A percentile compares a stretch with the other conserved stretches of the same genome.
These are phyloP conservation scores for Blastobotrys proliferans DNA, from an alignment of 1,139 yeast species.

Conservation along the genomic window DNA sequence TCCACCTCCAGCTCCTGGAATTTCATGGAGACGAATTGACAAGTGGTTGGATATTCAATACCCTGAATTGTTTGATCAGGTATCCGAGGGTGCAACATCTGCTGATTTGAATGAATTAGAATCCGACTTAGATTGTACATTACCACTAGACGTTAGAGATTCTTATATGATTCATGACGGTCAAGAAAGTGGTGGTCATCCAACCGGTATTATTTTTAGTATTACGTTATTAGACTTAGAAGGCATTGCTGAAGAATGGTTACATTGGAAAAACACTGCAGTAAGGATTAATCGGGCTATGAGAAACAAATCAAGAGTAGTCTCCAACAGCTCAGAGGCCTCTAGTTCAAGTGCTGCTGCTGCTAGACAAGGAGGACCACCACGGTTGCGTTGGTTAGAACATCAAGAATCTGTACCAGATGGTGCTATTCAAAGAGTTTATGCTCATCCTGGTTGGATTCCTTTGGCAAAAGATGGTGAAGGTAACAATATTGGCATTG, in stretches of 20 bases:
- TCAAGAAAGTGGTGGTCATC: slow-evolving; percentile 70
- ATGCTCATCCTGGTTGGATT: slow-evolving; percentile 87
- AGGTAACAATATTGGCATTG: slow-evolving; percentile 88
- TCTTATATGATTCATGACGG: slow-evolving; percentile 77
- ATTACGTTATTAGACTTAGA: slow-evolving; percentile 68
- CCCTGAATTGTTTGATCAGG: slow-evolving; percentile 72
- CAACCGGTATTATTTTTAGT: slow-evolving; percentile 72
- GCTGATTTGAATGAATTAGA: slow-evolving; percentile 78
- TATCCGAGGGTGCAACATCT: slow-evolving; percentile 65
- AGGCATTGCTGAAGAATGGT: slow-evolving; percentile 63
- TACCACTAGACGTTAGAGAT: slow-evolving; percentile 74
- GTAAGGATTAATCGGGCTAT: slow-evolving; percentile 30
- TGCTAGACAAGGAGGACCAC: slow-evolving; percentile 8
- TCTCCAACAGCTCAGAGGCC: slow-evolving; percentile 4
- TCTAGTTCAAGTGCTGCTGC: slow-evolving; percentile 14
- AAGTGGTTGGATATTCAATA: slow-evolving; percentile 71
- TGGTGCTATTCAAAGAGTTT: slow-evolving; percentile 60
- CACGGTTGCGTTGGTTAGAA: slow-evolving; percentile 29
- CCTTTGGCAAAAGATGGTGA: slow-evolving; percentile 83
- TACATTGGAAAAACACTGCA: slow-evolving; percentile 69
- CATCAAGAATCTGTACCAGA: slow-evolving; percentile 73
- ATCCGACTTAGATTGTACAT: slow-evolving; percentile 58
- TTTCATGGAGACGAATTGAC: slow-evolving; percentile 73
- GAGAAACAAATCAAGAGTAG: slow-evolving; percentile 14
- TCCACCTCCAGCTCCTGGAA: slow-evolving; percentile 65